Evolutionary conservation across 2,329 filamentous ascomycete genomes (phyloP).

Genomic region (Helminthosporium solani): DNA sequence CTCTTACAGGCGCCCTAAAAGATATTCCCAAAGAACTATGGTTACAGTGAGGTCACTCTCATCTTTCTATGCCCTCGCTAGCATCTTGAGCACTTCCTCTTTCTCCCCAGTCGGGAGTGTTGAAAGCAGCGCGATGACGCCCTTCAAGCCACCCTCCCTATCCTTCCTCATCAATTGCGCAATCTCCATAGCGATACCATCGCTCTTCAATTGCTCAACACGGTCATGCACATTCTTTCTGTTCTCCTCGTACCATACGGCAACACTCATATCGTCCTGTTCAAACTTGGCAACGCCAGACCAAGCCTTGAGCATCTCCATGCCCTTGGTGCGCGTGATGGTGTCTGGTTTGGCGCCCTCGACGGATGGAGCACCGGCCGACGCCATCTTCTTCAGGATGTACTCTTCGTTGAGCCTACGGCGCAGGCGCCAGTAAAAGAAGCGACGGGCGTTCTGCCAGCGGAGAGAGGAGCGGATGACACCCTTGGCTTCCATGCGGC

Average conservation of each 20-base stretch:
- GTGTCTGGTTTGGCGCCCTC: constrained; percentile 41
- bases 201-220: constrained; percentile 79
- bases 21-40: constrained; percentile 2
- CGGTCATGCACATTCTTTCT: constrained; percentile 78
- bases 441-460: constrained; percentile 87
- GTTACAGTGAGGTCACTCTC: constrained; percentile 6
- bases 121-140: constrained; percentile 79
- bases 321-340: constrained; percentile 63
- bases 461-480: constrained; percentile 80
- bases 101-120: constrained; percentile 87
- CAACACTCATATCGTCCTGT: constrained; percentile 77
- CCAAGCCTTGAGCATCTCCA: constrained; percentile 80
- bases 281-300: constrained; percentile 75
- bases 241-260: constrained; percentile 96
- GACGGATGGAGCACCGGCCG: constrained; percentile 45
- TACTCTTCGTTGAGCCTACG: constrained; percentile 96
- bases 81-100: constrained; percentile 71
- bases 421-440: constrained; percentile 99
- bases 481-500: constrained; percentile 97
- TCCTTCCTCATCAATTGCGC: constrained; percentile 67
- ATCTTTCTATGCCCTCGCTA: constrained; percentile 43
- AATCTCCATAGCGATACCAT: constrained; percentile 68
- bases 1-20: background rate
- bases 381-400: constrained; percentile 83
- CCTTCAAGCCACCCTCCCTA: constrained; percentile 73